Conservation (phyloP, 2,329 filamentous ascomycete species). For the Clonostachys chloroleuca region DNA sequence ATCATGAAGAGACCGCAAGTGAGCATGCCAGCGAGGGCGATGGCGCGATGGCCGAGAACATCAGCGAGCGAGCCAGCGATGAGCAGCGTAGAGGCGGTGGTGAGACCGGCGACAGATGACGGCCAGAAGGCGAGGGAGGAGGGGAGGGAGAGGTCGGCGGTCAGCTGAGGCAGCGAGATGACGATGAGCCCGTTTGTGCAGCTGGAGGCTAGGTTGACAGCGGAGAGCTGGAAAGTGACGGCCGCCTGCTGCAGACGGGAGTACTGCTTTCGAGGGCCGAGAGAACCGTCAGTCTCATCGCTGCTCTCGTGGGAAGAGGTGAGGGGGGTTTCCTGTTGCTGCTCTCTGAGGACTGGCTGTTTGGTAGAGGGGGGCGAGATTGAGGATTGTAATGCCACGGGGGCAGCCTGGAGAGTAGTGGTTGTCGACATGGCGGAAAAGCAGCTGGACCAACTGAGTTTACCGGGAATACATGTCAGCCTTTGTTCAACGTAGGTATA, state of each 20-base stretch:
- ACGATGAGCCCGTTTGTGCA: constrained; percentile 26
- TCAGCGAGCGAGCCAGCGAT: constrained; percentile 32
- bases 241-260: not conserved
- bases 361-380: too few relatives aligned
- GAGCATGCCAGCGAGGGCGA: constrained; percentile 25
- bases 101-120: constrained; percentile 24
- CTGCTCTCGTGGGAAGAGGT: too few relatives aligned
- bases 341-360: too few relatives aligned
- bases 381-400: too few relatives aligned
- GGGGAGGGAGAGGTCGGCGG: constrained; percentile 23
- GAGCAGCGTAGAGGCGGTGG: constrained; percentile 27
- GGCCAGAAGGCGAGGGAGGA: constrained; percentile 31
- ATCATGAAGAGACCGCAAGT: constrained; percentile 20
- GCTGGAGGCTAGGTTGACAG: constrained; percentile 16
- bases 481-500: too few relatives aligned
- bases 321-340: too few relatives aligned
- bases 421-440: too few relatives aligned
- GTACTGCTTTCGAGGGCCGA: too few relatives aligned
- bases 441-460: too few relatives aligned
- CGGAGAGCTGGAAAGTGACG: constrained; percentile 7
- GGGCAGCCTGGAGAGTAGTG: too few relatives aligned
- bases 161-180: constrained; percentile 33
- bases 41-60: constrained; percentile 21
- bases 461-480: too few relatives aligned
- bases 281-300: too few relatives aligned